Evolutionary conservation across 2,329 filamentous ascomycete genomes (phyloP), one percentile per base, ranked within the genome.

Genomic region (Pleoardoris graminearum): DNA sequence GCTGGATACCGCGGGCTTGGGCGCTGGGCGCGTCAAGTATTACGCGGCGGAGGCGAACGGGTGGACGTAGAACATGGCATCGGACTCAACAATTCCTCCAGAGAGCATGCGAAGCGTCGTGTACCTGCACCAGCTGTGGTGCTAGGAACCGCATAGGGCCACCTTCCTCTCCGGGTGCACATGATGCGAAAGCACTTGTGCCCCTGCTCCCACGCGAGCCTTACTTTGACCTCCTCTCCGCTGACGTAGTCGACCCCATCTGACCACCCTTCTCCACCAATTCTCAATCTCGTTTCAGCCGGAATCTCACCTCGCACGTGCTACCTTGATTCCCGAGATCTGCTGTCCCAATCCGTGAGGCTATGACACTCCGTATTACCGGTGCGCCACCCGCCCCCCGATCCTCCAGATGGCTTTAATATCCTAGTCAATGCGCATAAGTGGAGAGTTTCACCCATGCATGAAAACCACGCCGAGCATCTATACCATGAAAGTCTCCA

Each of bases 11-110:
- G 30, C 35, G 43, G 43, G 43, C 43, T 33, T 46, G 42, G 35
- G 21, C 27, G 27, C 43, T 25, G 21, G 42, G 33, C 43, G 43
- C 30, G 43, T 25, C 21, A 19, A 10, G 61, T 59, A 32, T 59
- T 51, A 49, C 64, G 60, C 37, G 62, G 56, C 36, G 53, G 21
- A 36, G 43, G 43, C 21, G 10, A 17, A 3, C 7, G 19, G 21
- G 30, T 27, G n/a, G 21, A 14, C 10, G 21, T 21, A 4, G 30
- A 36, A 17, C 43, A 46, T 46, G 29, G 30, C n/a, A 17, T 36
- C 30, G 42, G 29, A 16, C 30, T 35, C 29, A 23, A 8, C 29
- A 8, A 16, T 5, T 25, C 3, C 19, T 11, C 30, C 43, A 36
- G n/a, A 25, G 27, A 33, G 17, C 14, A 7, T 8, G 23, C 17